Conservation (phyloP, 805 yeast genomes). For the Schizosaccharomyces japonicus region DNA sequence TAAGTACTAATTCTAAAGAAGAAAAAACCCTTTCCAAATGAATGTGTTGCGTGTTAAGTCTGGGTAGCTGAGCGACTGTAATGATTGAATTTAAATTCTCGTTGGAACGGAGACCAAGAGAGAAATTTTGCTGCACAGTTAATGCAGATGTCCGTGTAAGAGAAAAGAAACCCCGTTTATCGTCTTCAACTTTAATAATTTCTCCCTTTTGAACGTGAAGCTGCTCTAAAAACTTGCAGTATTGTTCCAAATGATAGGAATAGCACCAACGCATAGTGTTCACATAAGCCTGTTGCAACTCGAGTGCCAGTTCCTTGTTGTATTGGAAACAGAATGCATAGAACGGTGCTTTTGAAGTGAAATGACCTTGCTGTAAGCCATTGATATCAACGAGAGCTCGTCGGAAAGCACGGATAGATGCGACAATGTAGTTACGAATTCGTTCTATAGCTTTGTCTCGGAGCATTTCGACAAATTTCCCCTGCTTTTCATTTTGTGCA, state of each 20-base stretch:
- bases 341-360: constrained; percentile 39
- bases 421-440: constrained; percentile 42
- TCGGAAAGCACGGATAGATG: constrained; percentile 43
- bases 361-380: constrained; percentile 33
- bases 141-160: background rate
- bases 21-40: background rate
- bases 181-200: background rate
- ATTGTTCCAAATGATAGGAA: constrained; percentile 49
- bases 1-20: background rate
- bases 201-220: constrained; percentile 25
- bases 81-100: constrained; percentile 3
- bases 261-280: constrained; percentile 91
- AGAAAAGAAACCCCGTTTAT: background rate
- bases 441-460: constrained; percentile 47
- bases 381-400: constrained; percentile 47
- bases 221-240: constrained; percentile 45
- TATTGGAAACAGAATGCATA: constrained; percentile 32
- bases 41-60: background rate
- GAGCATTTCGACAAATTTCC: constrained; percentile 14
- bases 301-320: constrained; percentile 40
- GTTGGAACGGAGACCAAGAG: constrained; percentile 3
- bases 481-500: background rate
- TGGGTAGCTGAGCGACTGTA: background rate
- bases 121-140: background rate
- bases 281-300: constrained; percentile 55